Evolutionary conservation across 352 stramenopile species (phyloP).

Genomic region (Pythium dissotocum): DNA sequence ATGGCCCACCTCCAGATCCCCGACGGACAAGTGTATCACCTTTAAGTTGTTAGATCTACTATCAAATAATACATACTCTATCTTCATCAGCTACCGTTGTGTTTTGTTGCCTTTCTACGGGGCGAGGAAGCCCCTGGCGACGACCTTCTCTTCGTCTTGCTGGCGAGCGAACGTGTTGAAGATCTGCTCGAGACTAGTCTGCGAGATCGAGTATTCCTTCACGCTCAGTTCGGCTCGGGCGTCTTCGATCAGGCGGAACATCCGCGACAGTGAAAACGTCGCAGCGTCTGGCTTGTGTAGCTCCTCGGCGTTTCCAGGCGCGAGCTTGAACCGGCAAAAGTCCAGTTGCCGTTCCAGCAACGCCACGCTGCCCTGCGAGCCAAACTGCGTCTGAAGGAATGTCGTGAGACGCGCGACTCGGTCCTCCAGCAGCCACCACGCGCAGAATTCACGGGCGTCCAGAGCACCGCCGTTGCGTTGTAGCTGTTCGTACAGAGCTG

Average conservation of each 20-base stretch:
- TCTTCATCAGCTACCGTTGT: background rate
- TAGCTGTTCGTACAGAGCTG: conserved; percentile 27
- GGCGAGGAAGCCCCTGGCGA: conserved; percentile 15
- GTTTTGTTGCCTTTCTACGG: background rate
- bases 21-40: conserved; percentile 43
- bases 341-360: conserved; percentile 65
- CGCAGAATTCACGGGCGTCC: conserved; percentile 38
- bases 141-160: conserved; percentile 32
- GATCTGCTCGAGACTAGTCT: conserved; percentile 87
- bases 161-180: conserved; percentile 82
- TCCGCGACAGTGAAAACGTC: conserved; percentile 32
- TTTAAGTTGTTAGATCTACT: background rate
- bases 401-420: conserved; percentile 34
- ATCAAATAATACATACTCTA: background rate
- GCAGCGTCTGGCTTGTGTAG: background rate
- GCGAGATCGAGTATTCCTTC: conserved; percentile 76
- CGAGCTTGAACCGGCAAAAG: conserved; percentile 65
- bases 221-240: conserved; percentile 42
- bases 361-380: conserved; percentile 18
- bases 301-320: background rate
- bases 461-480: conserved; percentile 24
- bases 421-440: conserved; percentile 73
- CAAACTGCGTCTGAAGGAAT: conserved; percentile 46
- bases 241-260: conserved; percentile 63
- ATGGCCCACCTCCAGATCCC: conserved; percentile 55